Evolutionary conservation across 371 early-diverging fungal genomes (phyloP), one percentile per base, ranked within the genome.

Genomic region (Chytridiales sp.): DNA sequence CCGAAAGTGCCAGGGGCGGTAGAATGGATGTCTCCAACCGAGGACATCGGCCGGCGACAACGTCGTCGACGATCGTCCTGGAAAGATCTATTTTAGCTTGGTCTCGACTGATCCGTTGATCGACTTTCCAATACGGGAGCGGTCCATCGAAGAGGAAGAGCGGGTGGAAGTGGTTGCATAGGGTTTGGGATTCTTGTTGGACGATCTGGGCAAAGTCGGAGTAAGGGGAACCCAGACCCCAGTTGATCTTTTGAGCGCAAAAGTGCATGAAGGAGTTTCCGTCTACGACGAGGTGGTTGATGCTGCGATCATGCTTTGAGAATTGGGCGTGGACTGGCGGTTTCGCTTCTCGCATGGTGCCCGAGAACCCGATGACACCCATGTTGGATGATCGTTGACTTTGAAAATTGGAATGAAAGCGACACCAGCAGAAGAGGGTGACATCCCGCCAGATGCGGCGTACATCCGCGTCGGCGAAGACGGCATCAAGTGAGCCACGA

Each of bases 121-220:
- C 30, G 29, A 29, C 24, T 26, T 48, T 48, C 48, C 48, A 48
- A 15, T 26, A 48, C 8, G 48, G 48, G 15, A 48, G 48, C 5
- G 48, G 48, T 29, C 48, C 48, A 48, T 48, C 48, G 48, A 48
- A 48, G 5, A 48, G 30, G 19, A 48, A 48, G 4, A 29, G 6
- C 9, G 30, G 48, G 9, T 11, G 15, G 6, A 44, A 21, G 44
- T 21, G 8, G 44, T 44, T 22, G 6, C 8, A n/a, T 21, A 44
- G 22, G 11, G 6, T 44, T 9, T 6, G 6, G 22, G 22, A 13
- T 17, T n/a, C 6, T 22, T 22, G 8, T 22, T 8, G 22, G 11
- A 44, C 6, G 44, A 8, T 22, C 22, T 22, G 8, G 11, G 8
- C 11, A 6, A 44, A n/a, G 44, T 6, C 22, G 13, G 11, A 11